A percentile compares a stretch with the other conserved stretches of the same genome.
phyloP scores from a whole-genome alignment of 192 early-diverging fungal species.

The Entomortierella lignicola region DNA sequence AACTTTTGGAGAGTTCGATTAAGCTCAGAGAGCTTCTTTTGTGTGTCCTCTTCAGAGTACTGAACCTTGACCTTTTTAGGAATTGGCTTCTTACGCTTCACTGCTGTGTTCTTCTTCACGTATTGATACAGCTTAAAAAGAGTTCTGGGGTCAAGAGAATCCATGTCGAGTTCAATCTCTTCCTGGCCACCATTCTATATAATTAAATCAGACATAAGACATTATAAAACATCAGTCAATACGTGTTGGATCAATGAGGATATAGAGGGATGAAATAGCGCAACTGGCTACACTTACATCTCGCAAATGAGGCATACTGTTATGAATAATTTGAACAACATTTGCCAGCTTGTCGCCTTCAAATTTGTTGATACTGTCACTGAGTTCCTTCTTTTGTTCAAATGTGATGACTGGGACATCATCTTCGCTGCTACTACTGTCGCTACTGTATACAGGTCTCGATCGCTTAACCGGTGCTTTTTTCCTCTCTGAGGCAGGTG shows the following conservation, averaged over 20 bases:
- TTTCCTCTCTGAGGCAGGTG: constrained; percentile 41
- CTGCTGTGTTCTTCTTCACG: constrained; percentile 70
- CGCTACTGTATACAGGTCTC: constrained; percentile 29
- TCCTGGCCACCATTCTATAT: constrained; percentile 68
- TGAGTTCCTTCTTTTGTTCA: constrained; percentile 92
- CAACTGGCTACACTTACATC: too few species aligned
- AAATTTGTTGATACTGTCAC: constrained; percentile 75
- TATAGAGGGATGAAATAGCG: too few species aligned
- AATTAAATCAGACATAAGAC: too few species aligned
- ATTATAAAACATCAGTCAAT: too few species aligned
- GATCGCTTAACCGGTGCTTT: constrained; percentile 34
- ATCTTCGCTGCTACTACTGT: constrained; percentile 46
- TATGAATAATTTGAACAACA: constrained; percentile 82
- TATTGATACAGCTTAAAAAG: constrained; percentile 89
- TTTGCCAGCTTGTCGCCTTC: constrained; percentile 72
- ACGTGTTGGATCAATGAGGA: too few species aligned
- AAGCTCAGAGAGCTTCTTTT: constrained; percentile 61
- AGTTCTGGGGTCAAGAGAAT: constrained; percentile 83
- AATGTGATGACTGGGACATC: constrained; percentile 72
- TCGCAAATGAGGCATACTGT: constrained; percentile 66
- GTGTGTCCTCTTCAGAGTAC: constrained; percentile 63
- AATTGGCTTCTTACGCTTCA: constrained; percentile 60
- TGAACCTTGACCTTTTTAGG: constrained; percentile 61
- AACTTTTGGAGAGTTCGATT: constrained; percentile 64
- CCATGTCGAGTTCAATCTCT: constrained; percentile 97